A percentile compares a stretch with the other conserved stretches of the same genome.
Conservation (phyloP, 441 rosid species). For the Codiaeum variegatum region DNA sequence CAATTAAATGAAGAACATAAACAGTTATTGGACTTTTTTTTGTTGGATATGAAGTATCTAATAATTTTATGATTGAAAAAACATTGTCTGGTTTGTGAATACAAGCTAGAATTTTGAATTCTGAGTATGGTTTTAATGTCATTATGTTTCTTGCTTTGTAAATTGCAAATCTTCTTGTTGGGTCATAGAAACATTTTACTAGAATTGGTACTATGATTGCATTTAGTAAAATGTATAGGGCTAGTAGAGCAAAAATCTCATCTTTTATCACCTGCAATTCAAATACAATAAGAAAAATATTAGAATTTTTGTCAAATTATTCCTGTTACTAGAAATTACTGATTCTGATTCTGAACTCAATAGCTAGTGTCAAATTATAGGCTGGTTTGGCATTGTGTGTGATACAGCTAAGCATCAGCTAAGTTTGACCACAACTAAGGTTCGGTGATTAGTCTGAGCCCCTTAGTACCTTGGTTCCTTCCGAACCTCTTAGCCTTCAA, state of each 20-base stretch:
- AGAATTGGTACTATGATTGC: slow-evolving; percentile 36
- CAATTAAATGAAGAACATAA: slow-evolving; percentile 43
- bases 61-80: slow-evolving; percentile 28
- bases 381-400: too few species aligned
- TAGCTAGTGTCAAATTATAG: too few species aligned
- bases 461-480: too few species aligned
- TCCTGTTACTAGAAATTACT: too few species aligned
- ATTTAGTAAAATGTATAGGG: slow-evolving; percentile 14
- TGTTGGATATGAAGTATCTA: slow-evolving; percentile 30
- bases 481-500: too few species aligned
- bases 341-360: too few species aligned
- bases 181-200: slow-evolving; percentile 43
- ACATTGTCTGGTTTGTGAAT: slow-evolving; percentile 51
- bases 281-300: too few species aligned
- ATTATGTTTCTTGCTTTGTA: slow-evolving; percentile 40
- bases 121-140: slow-evolving; percentile 14
- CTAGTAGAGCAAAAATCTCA: neutral
- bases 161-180: slow-evolving; percentile 42
- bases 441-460: too few species aligned
- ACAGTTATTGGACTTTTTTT: slow-evolving; percentile 30
- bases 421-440: too few species aligned
- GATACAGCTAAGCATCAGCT: too few species aligned
- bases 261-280: slow-evolving; percentile 16
- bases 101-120: slow-evolving; percentile 42
- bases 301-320: too few species aligned